Percentiles rank a stretch among this genome's conserved stretches.
phyloP scores from a whole-genome alignment of 768 basidiomycete species.

The Rhodotorula sphaerocarpa region DNA sequence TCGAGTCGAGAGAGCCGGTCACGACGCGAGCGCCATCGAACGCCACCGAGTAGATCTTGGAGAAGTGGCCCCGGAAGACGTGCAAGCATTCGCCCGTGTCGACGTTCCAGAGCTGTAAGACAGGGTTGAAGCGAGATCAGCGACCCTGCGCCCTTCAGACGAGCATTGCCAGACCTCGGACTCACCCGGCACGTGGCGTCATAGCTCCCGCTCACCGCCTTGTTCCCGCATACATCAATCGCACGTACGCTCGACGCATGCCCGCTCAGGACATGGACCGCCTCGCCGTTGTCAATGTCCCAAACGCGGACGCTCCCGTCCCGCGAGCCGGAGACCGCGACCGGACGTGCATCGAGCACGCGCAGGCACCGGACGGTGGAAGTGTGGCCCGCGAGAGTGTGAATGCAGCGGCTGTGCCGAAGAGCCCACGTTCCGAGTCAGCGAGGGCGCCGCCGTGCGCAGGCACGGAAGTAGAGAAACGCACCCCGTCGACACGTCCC shows the following conservation, averaged over 20 bases:
- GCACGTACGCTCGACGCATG: conserved; percentile 77
- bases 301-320: conserved; percentile 81
- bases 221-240: conserved; percentile 74
- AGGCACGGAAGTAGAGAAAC: no score
- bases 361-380: conserved; percentile 87
- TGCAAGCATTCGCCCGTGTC: conserved; percentile 82
- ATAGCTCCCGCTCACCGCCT: conserved; percentile 85
- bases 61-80: conserved; percentile 70
- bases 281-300: conserved; percentile 71
- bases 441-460: no score
- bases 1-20: conserved; percentile 87
- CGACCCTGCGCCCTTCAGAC: background rate
- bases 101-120: conserved; percentile 73
- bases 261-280: conserved; percentile 56
- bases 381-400: conserved; percentile 71
- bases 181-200: conserved; percentile 74
- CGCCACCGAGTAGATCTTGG: conserved; percentile 83
- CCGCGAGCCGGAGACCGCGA: conserved; percentile 82
- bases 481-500: conserved; percentile 80
- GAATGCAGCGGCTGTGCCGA: conserved; percentile 55
- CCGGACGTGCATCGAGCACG: conserved; percentile 72
- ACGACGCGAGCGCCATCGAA: conserved; percentile 76
- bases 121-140: background rate
- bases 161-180: background rate
- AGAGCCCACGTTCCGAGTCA: no score